Conservation (phyloP, 139 green algal genomes). For the Coelastrella sp. region DNA sequence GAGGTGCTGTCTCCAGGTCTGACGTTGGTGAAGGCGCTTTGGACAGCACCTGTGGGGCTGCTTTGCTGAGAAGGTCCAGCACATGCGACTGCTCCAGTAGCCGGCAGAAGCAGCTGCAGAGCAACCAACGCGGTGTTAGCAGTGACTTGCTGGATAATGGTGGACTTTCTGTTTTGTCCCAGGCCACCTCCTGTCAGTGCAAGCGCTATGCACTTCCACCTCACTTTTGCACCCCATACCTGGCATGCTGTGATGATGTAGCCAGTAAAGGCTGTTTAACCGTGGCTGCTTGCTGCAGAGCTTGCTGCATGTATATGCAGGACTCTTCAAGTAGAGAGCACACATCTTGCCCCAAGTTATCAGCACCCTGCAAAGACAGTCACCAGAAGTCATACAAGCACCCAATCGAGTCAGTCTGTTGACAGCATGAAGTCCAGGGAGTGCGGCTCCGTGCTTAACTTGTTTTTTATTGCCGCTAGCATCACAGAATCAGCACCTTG, state of each 20-base stretch:
- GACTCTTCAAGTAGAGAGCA: not conserved
- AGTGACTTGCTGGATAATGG: too few relatives aligned
- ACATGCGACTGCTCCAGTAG: slow-evolving; percentile 37
- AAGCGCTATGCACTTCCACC: not conserved
- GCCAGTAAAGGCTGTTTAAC: slow-evolving; percentile 24
- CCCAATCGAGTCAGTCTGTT: too few relatives aligned
- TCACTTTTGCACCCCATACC: not conserved
- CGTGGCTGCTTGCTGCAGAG: slow-evolving; percentile 1
- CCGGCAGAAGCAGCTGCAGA: slow-evolving; percentile 38
- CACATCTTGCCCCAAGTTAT: not conserved
- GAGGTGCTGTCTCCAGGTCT: not conserved
- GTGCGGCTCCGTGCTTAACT: too few relatives aligned
- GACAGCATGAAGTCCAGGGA: not conserved
- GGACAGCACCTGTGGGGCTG: not conserved
- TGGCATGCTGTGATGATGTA: slow-evolving; percentile 23
- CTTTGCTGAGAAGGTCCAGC: slow-evolving; percentile 2
- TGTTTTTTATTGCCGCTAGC: too few relatives aligned
- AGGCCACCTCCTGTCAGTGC: too few relatives aligned
- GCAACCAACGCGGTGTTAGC: not conserved
- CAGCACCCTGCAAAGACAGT: not conserved
- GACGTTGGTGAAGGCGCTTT: not conserved
- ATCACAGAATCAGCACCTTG: too few relatives aligned
- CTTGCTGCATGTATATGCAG: not conserved
- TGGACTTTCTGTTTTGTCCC: too few relatives aligned
- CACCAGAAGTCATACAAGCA: too few relatives aligned